Conservation (phyloP, 306 rosid genomes). For the Vigna radiata region DNA sequence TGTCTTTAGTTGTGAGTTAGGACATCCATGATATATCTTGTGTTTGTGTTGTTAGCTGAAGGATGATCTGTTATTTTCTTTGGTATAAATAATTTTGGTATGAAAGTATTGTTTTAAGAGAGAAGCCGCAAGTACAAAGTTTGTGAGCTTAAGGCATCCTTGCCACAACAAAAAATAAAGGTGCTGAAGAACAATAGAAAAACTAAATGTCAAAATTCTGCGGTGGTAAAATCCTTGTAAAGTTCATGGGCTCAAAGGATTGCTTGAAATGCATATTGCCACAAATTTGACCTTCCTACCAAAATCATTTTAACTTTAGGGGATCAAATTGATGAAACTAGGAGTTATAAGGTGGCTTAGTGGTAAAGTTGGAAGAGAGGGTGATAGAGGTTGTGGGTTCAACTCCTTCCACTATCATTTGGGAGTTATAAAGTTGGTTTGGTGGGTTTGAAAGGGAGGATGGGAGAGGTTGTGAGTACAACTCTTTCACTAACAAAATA, state of each 20-base stretch:
- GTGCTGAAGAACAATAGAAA: not conserved
- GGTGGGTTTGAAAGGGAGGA: too few relatives aligned
- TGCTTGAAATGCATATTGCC: not conserved
- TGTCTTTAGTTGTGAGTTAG: not conserved
- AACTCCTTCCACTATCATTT: too few relatives aligned
- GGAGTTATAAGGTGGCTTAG: too few relatives aligned
- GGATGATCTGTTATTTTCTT: not conserved
- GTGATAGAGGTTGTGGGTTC: too few relatives aligned
- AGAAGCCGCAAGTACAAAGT: not conserved
- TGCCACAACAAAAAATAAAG: not conserved
- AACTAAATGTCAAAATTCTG: not conserved
- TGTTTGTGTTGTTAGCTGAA: conserved; percentile 19
- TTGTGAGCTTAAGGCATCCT: not conserved
- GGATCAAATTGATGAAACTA: not conserved
- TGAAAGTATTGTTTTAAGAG: not conserved
- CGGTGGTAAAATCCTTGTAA: not conserved
- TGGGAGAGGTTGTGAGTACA: too few relatives aligned
- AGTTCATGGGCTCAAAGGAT: not conserved
- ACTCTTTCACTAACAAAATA: too few relatives aligned
- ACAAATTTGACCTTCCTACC: not conserved
- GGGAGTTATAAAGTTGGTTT: too few relatives aligned
- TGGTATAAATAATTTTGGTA: not conserved
- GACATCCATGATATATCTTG: conserved; percentile 9
- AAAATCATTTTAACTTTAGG: not conserved
- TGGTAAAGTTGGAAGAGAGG: too few relatives aligned